Evolutionary conservation across 495 filamentous ascomycete genomes (phyloP).

Genomic region (Talaromyces nanjingensis): DNA sequence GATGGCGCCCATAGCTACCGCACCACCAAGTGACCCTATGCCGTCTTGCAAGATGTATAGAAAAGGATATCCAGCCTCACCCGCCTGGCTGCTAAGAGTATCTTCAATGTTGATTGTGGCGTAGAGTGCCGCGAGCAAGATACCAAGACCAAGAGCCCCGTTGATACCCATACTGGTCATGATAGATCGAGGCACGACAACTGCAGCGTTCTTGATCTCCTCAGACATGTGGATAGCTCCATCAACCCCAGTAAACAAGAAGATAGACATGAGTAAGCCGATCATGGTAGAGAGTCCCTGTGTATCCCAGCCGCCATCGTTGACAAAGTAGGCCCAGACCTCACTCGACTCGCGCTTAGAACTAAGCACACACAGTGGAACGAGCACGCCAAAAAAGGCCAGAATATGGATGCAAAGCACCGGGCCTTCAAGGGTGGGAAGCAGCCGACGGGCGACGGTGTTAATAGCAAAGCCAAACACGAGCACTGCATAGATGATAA

Average conservation of each 20-base stretch:
- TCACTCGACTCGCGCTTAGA: conserved; percentile 29
- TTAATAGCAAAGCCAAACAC: conserved; percentile 18
- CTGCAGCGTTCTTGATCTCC: conserved; percentile 40
- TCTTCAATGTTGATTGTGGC: background rate
- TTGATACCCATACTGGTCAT: conserved; percentile 41
- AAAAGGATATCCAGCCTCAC: conserved; percentile 4
- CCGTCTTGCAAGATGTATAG: background rate
- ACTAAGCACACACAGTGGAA: conserved; percentile 39
- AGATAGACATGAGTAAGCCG: conserved; percentile 31
- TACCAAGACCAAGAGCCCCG: conserved; percentile 39
- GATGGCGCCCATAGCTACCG: too few species aligned
- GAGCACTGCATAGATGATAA: background rate
- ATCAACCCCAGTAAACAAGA: conserved; percentile 38
- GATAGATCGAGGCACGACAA: conserved; percentile 38
- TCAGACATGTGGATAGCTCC: conserved; percentile 46
- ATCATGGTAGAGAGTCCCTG: conserved; percentile 28
- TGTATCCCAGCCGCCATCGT: conserved; percentile 36
- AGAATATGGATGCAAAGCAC: conserved; percentile 42
- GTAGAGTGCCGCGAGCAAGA: conserved; percentile 39
- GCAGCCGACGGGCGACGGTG: conserved; percentile 24
- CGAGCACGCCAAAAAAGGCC: conserved; percentile 45
- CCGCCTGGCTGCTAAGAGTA: background rate
- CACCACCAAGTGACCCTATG: too few species aligned
- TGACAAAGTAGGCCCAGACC: conserved; percentile 41
- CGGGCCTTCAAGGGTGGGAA: conserved; percentile 38